These are phyloP conservation scores for Cucumis cinereus DNA, from an alignment of 306 rosid genomes.

Conservation along the genomic window DNA sequence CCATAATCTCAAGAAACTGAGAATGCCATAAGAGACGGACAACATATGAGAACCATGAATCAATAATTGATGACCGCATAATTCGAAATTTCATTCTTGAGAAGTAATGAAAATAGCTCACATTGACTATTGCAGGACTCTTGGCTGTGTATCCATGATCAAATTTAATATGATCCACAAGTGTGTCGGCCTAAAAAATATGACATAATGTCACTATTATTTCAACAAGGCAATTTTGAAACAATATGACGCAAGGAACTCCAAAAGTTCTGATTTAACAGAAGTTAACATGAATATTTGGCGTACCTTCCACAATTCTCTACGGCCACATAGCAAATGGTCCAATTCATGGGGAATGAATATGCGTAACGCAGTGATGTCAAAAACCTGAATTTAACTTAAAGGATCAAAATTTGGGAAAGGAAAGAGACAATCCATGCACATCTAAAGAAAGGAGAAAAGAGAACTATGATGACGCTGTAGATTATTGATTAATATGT, in stretches of 20 bases:
- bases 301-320: conserved; percentile 92
- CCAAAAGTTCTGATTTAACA: neutral
- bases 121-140: conserved; percentile 90
- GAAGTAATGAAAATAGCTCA: conserved; percentile 18
- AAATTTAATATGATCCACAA: conserved; percentile 85
- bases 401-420: neutral
- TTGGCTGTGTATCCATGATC: conserved; percentile 97
- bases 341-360: conserved; percentile 88
- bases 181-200: conserved; percentile 65
- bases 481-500: neutral
- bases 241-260: neutral
- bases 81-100: neutral
- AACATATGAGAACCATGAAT: neutral
- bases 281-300: neutral
- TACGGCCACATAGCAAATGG: conserved; percentile 86
- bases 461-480: neutral
- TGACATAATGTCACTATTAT: neutral
- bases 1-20: conserved; percentile 89
- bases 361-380: conserved; percentile 63
- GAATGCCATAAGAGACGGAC: conserved; percentile 14
- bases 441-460: neutral
- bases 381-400: conserved; percentile 58
- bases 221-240: neutral
- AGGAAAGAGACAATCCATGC: neutral
- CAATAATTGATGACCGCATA: neutral